A percentile compares a stretch with the other conserved stretches of the same genome.
phyloP scores from a whole-genome alignment of 768 basidiomycete genomes.

The Sporobolomyces phaffii region DNA sequence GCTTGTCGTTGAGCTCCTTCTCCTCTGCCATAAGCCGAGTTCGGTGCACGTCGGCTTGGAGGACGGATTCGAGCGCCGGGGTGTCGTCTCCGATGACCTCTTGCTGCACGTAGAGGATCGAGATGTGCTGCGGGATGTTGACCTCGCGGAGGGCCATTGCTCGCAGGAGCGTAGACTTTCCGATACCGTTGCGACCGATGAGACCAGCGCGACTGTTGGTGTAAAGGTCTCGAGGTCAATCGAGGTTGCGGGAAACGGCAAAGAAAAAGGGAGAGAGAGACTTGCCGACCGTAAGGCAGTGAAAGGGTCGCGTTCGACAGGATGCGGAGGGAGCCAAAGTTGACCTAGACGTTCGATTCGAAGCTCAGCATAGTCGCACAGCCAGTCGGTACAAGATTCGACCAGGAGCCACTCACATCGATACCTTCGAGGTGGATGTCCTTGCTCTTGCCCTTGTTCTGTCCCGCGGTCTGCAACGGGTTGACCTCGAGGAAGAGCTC shows the following conservation, averaged over 20 bases:
- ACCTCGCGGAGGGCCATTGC: slow-evolving; percentile 94
- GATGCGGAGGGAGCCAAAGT: slow-evolving; percentile 87
- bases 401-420: no score
- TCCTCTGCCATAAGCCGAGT: slow-evolving; percentile 87
- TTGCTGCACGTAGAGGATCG: slow-evolving; percentile 96
- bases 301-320: slow-evolving; percentile 75
- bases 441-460: slow-evolving; percentile 83
- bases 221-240: no score
- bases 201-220: slow-evolving; percentile 66
- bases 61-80: slow-evolving; percentile 79
- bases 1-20: slow-evolving; percentile 61
- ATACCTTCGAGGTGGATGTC: slow-evolving; percentile 91
- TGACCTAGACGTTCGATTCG: slow-evolving; percentile 10
- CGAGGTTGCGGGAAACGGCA: no score
- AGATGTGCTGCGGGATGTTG: slow-evolving; percentile 81
- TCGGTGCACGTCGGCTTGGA: slow-evolving; percentile 99
- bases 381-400: no score
- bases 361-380: not conserved
- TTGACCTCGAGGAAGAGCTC: slow-evolving; percentile 99
- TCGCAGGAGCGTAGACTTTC: slow-evolving; percentile 90
- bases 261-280: no score
- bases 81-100: slow-evolving; percentile 96
- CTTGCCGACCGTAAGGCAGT: slow-evolving; percentile 67
- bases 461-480: slow-evolving; percentile 67
- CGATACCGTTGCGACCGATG: slow-evolving; percentile 84